Percentiles rank a stretch among this genome's conserved stretches.
Conservation (phyloP, 2,329 filamentous ascomycete genomes). For the Tolypocladium inflatum region DNA sequence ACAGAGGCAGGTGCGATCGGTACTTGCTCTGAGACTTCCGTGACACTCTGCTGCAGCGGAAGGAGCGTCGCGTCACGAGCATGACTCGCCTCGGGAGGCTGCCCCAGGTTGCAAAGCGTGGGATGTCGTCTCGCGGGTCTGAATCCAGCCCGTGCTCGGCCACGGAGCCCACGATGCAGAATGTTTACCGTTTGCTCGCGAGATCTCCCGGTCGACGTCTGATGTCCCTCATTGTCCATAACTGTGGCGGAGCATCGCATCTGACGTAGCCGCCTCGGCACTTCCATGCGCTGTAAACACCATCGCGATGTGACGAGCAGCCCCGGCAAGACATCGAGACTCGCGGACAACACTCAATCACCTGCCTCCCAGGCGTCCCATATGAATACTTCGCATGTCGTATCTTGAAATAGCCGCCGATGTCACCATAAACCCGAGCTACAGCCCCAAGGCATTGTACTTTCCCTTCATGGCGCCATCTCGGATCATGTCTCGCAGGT, state of each 20-base stretch:
- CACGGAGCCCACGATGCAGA: not conserved
- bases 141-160: not conserved
- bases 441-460: slow-evolving; percentile 25
- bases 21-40: not conserved
- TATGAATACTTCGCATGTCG: not conserved
- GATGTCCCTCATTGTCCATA: not conserved
- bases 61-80: not conserved
- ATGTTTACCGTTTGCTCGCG: not conserved
- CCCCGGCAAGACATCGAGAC: not conserved
- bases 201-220: not conserved
- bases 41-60: not conserved
- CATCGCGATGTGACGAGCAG: not conserved
- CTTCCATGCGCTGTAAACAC: not conserved
- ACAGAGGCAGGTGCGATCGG: not conserved
- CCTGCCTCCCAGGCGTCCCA: not conserved
- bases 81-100: not conserved
- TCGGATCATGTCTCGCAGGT: slow-evolving; percentile 16
- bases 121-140: not conserved
- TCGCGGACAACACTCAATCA: not conserved
- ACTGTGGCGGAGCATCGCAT: not conserved
- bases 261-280: no score
- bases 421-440: slow-evolving; percentile 4
- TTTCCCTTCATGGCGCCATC: slow-evolving; percentile 18
- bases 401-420: not conserved
- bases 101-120: no score